Evolutionary conservation across 2,329 filamentous ascomycete genomes (phyloP).

Genomic region (Phialophora macrospora): DNA sequence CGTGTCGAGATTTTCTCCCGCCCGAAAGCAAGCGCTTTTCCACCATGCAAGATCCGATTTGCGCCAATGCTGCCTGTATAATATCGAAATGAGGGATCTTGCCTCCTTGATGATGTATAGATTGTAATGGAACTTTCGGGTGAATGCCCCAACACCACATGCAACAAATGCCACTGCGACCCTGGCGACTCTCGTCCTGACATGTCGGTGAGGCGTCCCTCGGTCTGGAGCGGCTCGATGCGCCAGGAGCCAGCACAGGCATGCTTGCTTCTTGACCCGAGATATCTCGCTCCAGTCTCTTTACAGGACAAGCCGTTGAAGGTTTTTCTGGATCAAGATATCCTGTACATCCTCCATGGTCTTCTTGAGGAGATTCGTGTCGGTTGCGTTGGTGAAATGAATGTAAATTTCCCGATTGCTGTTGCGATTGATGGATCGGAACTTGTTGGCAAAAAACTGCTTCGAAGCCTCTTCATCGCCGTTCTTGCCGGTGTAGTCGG

Average conservation of each 20-base stretch:
- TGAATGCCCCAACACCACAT: not conserved
- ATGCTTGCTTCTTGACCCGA: not conserved
- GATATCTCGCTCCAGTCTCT: slow-evolving; percentile 6
- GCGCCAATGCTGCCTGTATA: slow-evolving; percentile 29
- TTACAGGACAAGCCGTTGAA: slow-evolving; percentile 77
- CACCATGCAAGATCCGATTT: slow-evolving; percentile 15
- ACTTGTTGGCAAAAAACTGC: slow-evolving; percentile 83
- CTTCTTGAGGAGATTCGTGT: slow-evolving; percentile 78
- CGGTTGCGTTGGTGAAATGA: slow-evolving; percentile 64
- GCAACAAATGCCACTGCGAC: slow-evolving; percentile 11
- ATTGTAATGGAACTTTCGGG: slow-evolving; percentile 1
- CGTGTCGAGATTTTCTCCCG: slow-evolving; percentile 2
- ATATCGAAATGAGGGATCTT: slow-evolving; percentile 18
- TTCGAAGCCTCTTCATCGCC: slow-evolving; percentile 74
- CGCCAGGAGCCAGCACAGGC: not conserved
- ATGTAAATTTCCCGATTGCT: slow-evolving; percentile 63
- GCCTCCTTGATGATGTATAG: slow-evolving; percentile 17
- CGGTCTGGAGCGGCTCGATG: not conserved
- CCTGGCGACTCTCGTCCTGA: not conserved
- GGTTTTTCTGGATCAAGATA: slow-evolving; percentile 83
- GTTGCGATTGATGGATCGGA: slow-evolving; percentile 73
- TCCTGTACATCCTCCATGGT: slow-evolving; percentile 86
- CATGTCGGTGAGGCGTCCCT: not conserved
- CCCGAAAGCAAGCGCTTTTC: slow-evolving; percentile 10
- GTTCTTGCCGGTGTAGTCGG: slow-evolving; percentile 74